Evolutionary conservation across 495 filamentous ascomycete species (phyloP).

Genomic region (Ramalina intermedia): DNA sequence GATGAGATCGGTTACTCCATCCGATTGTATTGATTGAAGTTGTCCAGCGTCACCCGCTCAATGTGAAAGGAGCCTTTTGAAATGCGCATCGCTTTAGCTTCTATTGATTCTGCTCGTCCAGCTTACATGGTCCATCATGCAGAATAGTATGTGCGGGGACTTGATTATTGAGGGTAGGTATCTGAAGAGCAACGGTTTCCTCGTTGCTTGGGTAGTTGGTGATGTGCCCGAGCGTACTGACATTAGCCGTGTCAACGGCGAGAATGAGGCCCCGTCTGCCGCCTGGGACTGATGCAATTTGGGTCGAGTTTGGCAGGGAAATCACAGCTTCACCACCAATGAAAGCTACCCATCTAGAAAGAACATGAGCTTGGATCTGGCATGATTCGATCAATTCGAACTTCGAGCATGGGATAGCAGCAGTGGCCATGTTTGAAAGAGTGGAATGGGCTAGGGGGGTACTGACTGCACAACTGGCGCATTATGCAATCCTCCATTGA

Average conservation of each 20-base stretch:
- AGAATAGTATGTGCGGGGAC: constrained; percentile 31
- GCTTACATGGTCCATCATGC: constrained; percentile 25
- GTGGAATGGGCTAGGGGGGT: background rate
- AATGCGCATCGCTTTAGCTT: background rate
- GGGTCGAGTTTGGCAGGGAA: constrained; percentile 29
- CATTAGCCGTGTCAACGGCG: constrained; percentile 31
- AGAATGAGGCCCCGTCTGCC: constrained; percentile 34
- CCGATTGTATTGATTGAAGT: too few species aligned
- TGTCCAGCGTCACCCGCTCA: too few species aligned
- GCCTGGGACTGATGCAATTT: constrained; percentile 26
- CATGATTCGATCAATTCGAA: background rate
- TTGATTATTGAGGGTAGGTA: constrained; percentile 25
- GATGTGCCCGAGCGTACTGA: constrained; percentile 32
- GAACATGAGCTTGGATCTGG: background rate
- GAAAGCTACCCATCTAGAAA: constrained; percentile 35
- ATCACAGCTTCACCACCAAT: constrained; percentile 35
- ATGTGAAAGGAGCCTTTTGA: too few species aligned
- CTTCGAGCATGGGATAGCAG: background rate
- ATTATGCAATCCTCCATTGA: constrained; percentile 37
- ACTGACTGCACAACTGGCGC: constrained; percentile 36
- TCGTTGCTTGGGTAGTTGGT: constrained; percentile 32
- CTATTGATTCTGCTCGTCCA: constrained; percentile 13
- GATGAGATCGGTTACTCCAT: too few species aligned
- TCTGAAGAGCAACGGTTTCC: constrained; percentile 25
- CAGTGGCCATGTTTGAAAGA: background rate